Percentiles rank a stretch among this genome's conserved stretches.
These are phyloP conservation scores for Metschnikowia cerradonensis DNA, from an alignment of 805 yeast genomes.

Conservation along the genomic window DNA sequence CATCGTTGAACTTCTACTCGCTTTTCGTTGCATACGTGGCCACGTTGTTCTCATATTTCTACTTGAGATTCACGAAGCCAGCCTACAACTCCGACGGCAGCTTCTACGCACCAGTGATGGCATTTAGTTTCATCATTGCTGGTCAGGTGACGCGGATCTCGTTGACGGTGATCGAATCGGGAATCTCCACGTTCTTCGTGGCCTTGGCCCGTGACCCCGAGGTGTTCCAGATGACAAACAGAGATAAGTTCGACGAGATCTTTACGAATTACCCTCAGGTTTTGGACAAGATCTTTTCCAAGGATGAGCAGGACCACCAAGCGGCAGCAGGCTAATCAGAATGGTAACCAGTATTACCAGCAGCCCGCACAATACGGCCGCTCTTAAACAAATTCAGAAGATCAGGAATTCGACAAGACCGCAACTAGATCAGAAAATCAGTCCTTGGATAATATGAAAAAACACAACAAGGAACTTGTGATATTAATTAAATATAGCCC, in stretches of 20 bases:
- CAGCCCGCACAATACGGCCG: conserved; percentile 12
- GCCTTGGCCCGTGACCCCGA: conserved; percentile 85
- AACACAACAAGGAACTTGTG: too few relatives aligned
- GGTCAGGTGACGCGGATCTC: conserved; percentile 72
- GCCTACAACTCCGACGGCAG: conserved; percentile 55
- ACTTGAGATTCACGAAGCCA: conserved; percentile 64
- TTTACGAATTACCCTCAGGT: conserved; percentile 68
- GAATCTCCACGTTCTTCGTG: conserved; percentile 78
- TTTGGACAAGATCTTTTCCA: conserved; percentile 40
- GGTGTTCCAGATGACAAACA: conserved; percentile 68
- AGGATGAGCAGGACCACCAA: conserved; percentile 11
- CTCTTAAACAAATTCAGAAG: neutral
- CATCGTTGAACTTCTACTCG: conserved; percentile 75
- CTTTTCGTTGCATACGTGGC: conserved; percentile 61
- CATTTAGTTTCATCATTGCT: conserved; percentile 68
- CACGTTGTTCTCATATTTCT: conserved; percentile 61
- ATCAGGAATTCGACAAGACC: too few relatives aligned
- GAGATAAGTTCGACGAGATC: conserved; percentile 59
- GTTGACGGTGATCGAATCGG: conserved; percentile 72
- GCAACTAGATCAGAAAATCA: too few relatives aligned
- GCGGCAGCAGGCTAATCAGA: conserved; percentile 9
- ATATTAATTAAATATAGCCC: too few relatives aligned
- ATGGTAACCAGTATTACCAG: conserved; percentile 12
- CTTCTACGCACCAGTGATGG: conserved; percentile 69
- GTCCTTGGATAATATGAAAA: too few relatives aligned